Evolutionary conservation across 129 eudicot species (phyloP), one percentile per base, ranked within the genome.

Genomic region (Flaveria brownii): DNA sequence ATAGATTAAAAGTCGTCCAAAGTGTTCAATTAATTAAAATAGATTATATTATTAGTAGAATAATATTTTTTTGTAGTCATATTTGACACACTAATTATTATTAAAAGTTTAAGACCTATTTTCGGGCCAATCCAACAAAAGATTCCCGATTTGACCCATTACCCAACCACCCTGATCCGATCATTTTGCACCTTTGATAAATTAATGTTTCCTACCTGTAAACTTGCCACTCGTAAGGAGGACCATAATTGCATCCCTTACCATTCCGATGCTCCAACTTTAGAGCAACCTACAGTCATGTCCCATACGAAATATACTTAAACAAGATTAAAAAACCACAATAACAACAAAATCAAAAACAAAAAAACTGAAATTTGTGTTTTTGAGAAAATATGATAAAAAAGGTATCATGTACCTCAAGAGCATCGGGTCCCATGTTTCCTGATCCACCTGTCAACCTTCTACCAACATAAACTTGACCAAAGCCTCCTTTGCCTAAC

Each of bases 201-300:
- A 25, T 50, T 30, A 8, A 43, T 54, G 14, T 9, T 18, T 36
- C 81, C 52, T 76, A 93, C 98, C 83, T 90, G 79, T 93, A 93
- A 70, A 93, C 98, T 79, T 86, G 90, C 98, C 98, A 93, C 72
- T 93, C 98, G 51, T 83, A 77, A 22, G 98, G 98, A 71, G 98
- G 96, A 39, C 96, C 98, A 82, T 86, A 85, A 70, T 78, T 88
- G 77, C 98, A 93, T 72, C 98, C 98, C 73, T 90, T 93, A 23
- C 98, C 93, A 71, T 90, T 90, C 49, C 87, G 84, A 65, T 90
- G 96, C 76, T 93, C 98, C 78, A 93, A 85, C 68, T 93, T 93
- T 66, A 93, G 72, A 43, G 98, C 98, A 62, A 93, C 96, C 98
- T 87, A 74, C 7, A 59, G 13, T 25, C 45, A 63, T 14, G 69